Conservation (phyloP, 257 asterid species). For the Thymus mandschuricus region DNA sequence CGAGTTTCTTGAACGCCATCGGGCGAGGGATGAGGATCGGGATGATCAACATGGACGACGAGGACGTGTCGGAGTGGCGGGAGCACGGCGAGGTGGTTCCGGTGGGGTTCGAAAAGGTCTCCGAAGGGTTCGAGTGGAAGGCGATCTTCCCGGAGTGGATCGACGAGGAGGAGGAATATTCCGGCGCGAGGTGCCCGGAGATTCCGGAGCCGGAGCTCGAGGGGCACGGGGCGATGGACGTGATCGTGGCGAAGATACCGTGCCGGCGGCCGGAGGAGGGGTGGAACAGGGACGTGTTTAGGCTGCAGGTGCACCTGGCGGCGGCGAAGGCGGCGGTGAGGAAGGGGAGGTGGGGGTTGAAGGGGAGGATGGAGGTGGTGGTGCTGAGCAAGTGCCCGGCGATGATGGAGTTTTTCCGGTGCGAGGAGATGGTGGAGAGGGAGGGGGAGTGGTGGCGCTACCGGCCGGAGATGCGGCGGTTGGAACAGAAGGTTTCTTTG, state of each 20-base stretch:
- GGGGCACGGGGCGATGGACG: conserved; percentile 46
- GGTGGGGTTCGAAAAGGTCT: conserved; percentile 50
- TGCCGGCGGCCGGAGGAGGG: conserved; percentile 56
- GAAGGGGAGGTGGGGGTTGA: conserved; percentile 59
- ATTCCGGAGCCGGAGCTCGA: conserved; percentile 74
- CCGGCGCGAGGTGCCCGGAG: conserved; percentile 83
- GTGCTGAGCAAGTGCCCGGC: conserved; percentile 72
- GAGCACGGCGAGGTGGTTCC: conserved; percentile 39
- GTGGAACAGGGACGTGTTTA: conserved; percentile 77
- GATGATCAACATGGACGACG: conserved; percentile 81
- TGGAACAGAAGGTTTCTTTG: conserved; percentile 66
- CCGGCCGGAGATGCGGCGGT: conserved; percentile 50
- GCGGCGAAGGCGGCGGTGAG: conserved; percentile 69
- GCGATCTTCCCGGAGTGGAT: conserved; percentile 92
- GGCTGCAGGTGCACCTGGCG: conserved; percentile 77
- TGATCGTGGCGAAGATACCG: conserved; percentile 77
- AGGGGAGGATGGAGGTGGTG: conserved; percentile 60
- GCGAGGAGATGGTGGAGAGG: conserved; percentile 63
- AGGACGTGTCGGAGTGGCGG: conserved; percentile 68
- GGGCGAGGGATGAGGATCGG: conserved; percentile 61
- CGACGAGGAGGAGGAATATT: conserved; percentile 89
- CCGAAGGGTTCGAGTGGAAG: conserved; percentile 68
- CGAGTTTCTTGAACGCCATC: conserved; percentile 58
- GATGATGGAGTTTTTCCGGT: conserved; percentile 81
- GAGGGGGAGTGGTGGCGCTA: conserved; percentile 93